A percentile compares a stretch with the other conserved stretches of the same genome.
These are phyloP conservation scores for Fusarium mundagurra DNA, from an alignment of 2,329 filamentous ascomycete genomes.

Conservation along the genomic window DNA sequence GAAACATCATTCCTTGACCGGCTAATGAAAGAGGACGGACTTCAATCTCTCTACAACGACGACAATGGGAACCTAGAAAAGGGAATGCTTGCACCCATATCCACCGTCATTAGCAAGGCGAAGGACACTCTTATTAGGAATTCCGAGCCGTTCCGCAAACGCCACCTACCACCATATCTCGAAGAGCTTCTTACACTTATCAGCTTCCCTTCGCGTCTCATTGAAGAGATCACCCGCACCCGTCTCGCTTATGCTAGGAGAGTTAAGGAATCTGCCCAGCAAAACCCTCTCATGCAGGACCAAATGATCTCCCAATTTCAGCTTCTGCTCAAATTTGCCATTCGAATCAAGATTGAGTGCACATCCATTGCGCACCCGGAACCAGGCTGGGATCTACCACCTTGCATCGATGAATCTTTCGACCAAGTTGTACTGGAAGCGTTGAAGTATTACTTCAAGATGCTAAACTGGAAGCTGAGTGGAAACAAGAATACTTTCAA, in stretches of 20 bases:
- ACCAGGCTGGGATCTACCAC: conserved; percentile 92
- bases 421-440: conserved; percentile 92
- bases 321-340: conserved; percentile 88
- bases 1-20: conserved; percentile 95
- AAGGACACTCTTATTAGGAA: conserved; percentile 92
- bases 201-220: conserved; percentile 94
- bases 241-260: conserved; percentile 91
- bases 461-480: conserved; percentile 97
- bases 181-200: conserved; percentile 95
- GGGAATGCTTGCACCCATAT: conserved; percentile 87
- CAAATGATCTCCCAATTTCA: conserved; percentile 99
- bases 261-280: conserved; percentile 93
- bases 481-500: conserved; percentile 99
- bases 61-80: conserved; percentile 58
- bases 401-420: conserved; percentile 96
- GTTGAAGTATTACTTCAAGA: conserved; percentile 97
- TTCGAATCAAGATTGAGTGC: conserved; percentile 92
- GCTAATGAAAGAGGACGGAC: conserved; percentile 92
- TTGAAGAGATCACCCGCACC: conserved; percentile 95
- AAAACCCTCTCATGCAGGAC: conserved; percentile 92
- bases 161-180: conserved; percentile 94
- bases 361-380: conserved; percentile 84
- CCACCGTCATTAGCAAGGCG: conserved; percentile 89
- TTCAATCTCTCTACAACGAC: conserved; percentile 90
- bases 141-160: conserved; percentile 82